A percentile compares a stretch with the other conserved stretches of the same genome.
phyloP scores from a whole-genome alignment of 176 grass and related monocot species.

The Poa pratensis region DNA sequence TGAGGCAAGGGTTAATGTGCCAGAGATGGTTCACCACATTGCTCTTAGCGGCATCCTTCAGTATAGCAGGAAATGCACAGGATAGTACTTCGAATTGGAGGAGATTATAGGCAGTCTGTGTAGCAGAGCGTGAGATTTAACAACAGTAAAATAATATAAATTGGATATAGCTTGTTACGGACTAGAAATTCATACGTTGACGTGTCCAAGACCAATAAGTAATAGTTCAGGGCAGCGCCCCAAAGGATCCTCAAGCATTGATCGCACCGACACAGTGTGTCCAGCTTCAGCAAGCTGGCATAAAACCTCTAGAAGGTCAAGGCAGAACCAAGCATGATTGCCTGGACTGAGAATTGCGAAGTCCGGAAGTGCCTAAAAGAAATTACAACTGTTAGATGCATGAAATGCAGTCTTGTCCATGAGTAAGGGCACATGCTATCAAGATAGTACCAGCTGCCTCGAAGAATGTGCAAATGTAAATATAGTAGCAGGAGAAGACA shows the following conservation, averaged over 20 bases:
- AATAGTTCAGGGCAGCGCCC: conserved; percentile 64
- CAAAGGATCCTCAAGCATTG: conserved; percentile 67
- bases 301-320: conserved; percentile 76
- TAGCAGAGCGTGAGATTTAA: conserved; percentile 32
- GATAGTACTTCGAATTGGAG: conserved; percentile 75
- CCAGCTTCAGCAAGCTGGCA: conserved; percentile 85
- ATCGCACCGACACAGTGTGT: conserved; percentile 49
- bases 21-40: conserved; percentile 65
- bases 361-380: conserved; percentile 60
- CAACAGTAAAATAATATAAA: conserved; percentile 37
- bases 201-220: conserved; percentile 67
- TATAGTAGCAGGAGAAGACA: conserved; percentile 54
- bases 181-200: conserved; percentile 48
- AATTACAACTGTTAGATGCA: conserved; percentile 35
- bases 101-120: conserved; percentile 85
- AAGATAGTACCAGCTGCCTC: conserved; percentile 51
- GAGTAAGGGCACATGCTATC: background rate
- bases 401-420: conserved; percentile 1
- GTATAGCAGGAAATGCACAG: conserved; percentile 59
- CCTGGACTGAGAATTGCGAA: conserved; percentile 60
- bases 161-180: conserved; percentile 28
- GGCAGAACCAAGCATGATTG: conserved; percentile 86
- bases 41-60: conserved; percentile 62
- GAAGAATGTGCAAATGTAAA: conserved; percentile 81
- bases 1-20: conserved; percentile 65